These are phyloP conservation scores for Ploettnerulaceae sp. DNA, from an alignment of 2,329 filamentous ascomycete species.

Conservation along the genomic window DNA sequence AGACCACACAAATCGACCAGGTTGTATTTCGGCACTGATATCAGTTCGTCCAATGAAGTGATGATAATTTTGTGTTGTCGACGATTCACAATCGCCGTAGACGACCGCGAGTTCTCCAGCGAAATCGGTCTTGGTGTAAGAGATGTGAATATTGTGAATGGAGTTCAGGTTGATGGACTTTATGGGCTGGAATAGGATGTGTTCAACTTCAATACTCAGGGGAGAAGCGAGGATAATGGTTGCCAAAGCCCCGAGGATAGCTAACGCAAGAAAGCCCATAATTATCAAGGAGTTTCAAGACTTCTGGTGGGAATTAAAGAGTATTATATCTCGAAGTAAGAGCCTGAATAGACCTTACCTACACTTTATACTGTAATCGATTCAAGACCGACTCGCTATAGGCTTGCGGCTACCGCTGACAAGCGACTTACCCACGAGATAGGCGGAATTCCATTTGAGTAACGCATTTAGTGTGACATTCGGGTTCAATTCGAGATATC, in stretches of 20 bases:
- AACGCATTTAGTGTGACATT: too few species aligned
- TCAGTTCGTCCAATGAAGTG: conserved; percentile 25
- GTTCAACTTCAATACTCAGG: neutral
- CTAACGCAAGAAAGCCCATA: neutral
- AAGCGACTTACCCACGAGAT: neutral
- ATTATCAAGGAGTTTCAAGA: neutral
- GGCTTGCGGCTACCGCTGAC: neutral
- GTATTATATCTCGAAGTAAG: neutral
- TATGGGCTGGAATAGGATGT: neutral
- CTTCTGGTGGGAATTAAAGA: neutral
- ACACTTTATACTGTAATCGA: neutral
- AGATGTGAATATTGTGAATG: conserved; percentile 46
- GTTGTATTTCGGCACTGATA: conserved; percentile 38
- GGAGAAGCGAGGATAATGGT: neutral
- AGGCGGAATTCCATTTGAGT: neutral
- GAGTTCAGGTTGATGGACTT: conserved; percentile 6
- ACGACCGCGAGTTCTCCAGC: conserved; percentile 37
- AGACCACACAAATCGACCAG: conserved; percentile 38
- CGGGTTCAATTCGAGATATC: conserved; percentile 1
- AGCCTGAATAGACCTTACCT: neutral
- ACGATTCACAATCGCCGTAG: conserved; percentile 62
- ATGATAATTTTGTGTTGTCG: conserved; percentile 34
- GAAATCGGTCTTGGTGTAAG: conserved; percentile 45
- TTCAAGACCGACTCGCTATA: neutral
- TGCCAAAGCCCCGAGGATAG: neutral